Base-by-base conservation (phyloP, 306 rosid species). In the Prosopis cineraria region DNA sequence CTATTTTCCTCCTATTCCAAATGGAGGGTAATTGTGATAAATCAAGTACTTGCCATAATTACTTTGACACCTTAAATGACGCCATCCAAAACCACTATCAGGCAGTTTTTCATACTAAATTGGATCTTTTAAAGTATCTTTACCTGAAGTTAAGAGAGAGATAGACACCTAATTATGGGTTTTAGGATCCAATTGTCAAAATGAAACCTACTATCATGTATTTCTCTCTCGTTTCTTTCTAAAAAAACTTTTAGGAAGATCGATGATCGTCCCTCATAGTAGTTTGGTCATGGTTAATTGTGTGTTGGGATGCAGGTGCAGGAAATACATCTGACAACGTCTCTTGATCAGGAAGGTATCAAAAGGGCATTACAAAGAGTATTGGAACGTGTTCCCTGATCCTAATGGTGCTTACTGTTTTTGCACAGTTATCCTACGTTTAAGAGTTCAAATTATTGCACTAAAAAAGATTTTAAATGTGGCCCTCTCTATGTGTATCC, bases 271-370 rank as follows among this genome's bases (percentile, higher is more conserved):
- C n/a, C n/a, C n/a, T n/a, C n/a, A n/a, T n/a, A n/a, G n/a, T n/a
- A n/a, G n/a, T n/a, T n/a, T n/a, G n/a, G 27, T 76, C 43, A 22
- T 10, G 41, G 27, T n/a, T 45, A 55, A 70, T 48, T 70, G 6
- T 53, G 40, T 64, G 3, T 4, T 65, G 75, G 56, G 56, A 6
- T 75, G 4, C 84, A 94, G 98, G 98, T 94, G 37, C 97, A 94
- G 69, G 97, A 94, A 87, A 90, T 94, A 74, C 87, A 85, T 50
- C 78, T 94, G 84, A 89, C 83, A 36, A 94, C 98, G 52, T 85
- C 97, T 2, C 98, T 94, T 76, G 95, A 90, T 81, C 98, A 92
- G 80, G 97, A 84, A 78, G 98, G 98, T 58, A 88, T 94, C 65
- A 94, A 92, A 77, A 88, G 55, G 85, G 97, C 98, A 44, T 79